These are phyloP conservation scores for Aleurites moluccanus DNA, from an alignment of 441 rosid species.

Conservation along the genomic window DNA sequence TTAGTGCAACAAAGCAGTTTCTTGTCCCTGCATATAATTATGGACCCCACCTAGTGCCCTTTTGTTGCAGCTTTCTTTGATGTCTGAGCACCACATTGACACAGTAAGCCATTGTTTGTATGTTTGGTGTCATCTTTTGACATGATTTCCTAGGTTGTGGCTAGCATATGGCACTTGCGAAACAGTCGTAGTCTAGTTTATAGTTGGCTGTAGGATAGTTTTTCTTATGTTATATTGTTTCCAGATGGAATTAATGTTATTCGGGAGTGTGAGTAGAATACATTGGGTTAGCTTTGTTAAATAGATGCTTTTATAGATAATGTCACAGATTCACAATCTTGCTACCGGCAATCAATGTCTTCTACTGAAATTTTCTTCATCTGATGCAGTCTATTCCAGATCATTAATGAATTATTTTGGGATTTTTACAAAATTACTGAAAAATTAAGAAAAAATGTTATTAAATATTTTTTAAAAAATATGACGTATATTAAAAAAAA, in stretches of 20 bases:
- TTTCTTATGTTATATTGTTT: constrained; percentile 1
- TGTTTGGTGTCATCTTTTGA: constrained; percentile 8
- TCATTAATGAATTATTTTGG: no score
- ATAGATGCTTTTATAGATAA: constrained; percentile 29
- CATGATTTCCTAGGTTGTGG: constrained; percentile 6
- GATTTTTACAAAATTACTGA: no score
- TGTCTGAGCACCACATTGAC: constrained; percentile 16
- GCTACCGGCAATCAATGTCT: constrained; percentile 20
- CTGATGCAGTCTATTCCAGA: no score
- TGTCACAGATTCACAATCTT: constrained; percentile 31
- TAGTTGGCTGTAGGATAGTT: constrained; percentile 36
- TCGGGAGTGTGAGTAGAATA: constrained; percentile 23
- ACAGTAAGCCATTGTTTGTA: constrained; percentile 33
- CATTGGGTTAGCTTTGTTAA: constrained; percentile 32
- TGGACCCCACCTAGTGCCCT: constrained; percentile 4
- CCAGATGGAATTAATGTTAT: constrained; percentile 26
- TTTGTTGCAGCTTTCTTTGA: constrained; percentile 13
- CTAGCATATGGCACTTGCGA: not conserved
- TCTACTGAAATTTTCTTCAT: not conserved
- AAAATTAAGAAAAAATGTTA: no score
- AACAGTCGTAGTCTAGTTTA: constrained; percentile 27
- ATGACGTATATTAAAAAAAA: no score
- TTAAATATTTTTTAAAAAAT: no score
- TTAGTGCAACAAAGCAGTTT: constrained; percentile 5
- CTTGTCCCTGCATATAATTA: not conserved